Evolutionary conservation across 192 early-diverging fungal species (phyloP), one percentile per base, ranked within the genome.

Genomic region (Jimgerdemannia lactiflua): DNA sequence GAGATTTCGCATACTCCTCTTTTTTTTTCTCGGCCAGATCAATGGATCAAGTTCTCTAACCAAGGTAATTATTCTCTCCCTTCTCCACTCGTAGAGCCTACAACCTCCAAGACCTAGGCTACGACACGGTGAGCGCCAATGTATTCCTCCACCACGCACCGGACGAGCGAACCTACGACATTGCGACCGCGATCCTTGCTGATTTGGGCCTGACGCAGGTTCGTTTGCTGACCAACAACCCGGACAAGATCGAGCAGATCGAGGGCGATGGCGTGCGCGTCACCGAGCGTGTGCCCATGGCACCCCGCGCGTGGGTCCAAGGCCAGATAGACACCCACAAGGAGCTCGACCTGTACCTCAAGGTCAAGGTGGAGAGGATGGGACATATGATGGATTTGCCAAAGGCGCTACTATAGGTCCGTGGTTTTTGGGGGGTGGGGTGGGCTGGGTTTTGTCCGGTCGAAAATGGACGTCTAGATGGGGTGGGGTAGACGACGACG

Each of bases 81-180:
- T 63, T 71, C 59, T 75, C 7, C 20, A 18, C 70, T 64, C 9
- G 6, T 74, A 94, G 95, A 79, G 97, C 97, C 9, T 99, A 99
- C 81, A 99, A 99, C 78, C 83, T 99, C 43, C 96, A 97, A 75
- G 97, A 99, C 82, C 84, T 94, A 73, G 97, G 97, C 42, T 92
- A 96, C 75, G 96, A 99, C 78, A 99, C 97, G 0, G 91, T 96
- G 39, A 89, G 90, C 64, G 97, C 97, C 65, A 99, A 99, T 75
- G 68, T 97, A 20, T 77, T 95, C 65, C 83, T 99, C 40, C 91
- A 95, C 78, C 95, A 97, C 75, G 95, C 95, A 8, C 88, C 95
- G 4, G 97, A 99, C 77, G 94, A 92, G n/a, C 92, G 97, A n/a
- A 92, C 89, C 0, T 99, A 99, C 78, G 91, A 92, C 8, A 87